phyloP scores from a whole-genome alignment of 2,329 filamentous ascomycete species.

The Calonectria pseudoreteaudii region DNA sequence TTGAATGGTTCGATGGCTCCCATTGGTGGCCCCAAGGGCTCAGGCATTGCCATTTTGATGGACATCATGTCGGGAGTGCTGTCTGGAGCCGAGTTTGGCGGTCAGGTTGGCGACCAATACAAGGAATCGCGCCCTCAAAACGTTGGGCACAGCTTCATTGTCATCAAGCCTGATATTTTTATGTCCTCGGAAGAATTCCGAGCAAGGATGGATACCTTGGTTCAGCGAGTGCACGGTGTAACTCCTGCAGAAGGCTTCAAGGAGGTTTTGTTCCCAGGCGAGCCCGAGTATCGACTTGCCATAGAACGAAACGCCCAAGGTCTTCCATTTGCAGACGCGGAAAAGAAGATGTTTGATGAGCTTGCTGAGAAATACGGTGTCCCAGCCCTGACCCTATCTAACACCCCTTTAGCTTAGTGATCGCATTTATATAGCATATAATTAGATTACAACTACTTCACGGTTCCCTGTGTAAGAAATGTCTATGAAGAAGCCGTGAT shows the following conservation, averaged over 20 bases:
- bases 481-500: neutral
- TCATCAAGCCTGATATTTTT: slow-evolving; percentile 27
- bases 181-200: slow-evolving; percentile 24
- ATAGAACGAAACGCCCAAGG: slow-evolving; percentile 14
- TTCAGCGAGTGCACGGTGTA: slow-evolving; percentile 23
- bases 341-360: slow-evolving; percentile 29
- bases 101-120: slow-evolving; percentile 26
- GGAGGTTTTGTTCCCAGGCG: slow-evolving; percentile 25
- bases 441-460: neutral
- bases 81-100: slow-evolving; percentile 25
- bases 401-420: slow-evolving; percentile 4
- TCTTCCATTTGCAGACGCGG: slow-evolving; percentile 18
- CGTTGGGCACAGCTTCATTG: slow-evolving; percentile 27
- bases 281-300: slow-evolving; percentile 22
- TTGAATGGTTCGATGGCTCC: slow-evolving; percentile 23
- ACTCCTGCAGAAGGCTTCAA: slow-evolving; percentile 23
- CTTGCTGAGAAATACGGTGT: slow-evolving; percentile 18
- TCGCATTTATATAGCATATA: neutral
- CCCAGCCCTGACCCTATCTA: neutral
- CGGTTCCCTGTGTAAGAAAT: neutral
- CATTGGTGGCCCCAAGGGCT: slow-evolving; percentile 26
- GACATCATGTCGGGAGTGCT: slow-evolving; percentile 28
- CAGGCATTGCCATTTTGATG: slow-evolving; percentile 26
- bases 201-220: slow-evolving; percentile 22
- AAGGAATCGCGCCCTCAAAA: slow-evolving; percentile 24